Conservation (phyloP, 2,329 filamentous ascomycete species). For the Myriosclerotinia curreyana region DNA sequence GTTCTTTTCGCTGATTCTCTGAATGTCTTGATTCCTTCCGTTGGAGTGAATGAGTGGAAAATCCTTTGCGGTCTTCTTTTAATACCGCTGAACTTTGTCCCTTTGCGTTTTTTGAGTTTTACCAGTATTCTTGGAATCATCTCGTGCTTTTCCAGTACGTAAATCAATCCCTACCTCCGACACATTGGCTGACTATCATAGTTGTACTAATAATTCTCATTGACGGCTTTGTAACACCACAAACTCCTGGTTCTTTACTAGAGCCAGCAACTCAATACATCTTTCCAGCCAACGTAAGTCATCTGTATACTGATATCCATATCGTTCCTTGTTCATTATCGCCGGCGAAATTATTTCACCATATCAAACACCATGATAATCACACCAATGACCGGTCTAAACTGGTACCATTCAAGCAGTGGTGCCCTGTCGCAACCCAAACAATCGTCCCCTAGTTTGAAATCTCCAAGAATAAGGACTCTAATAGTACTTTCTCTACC, state of each 20-base stretch:
- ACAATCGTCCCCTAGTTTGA: neutral
- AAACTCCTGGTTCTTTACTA: conserved; percentile 76
- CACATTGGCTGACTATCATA: conserved; percentile 40
- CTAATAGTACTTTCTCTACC: neutral
- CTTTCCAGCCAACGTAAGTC: conserved; percentile 64
- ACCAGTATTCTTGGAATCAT: conserved; percentile 92
- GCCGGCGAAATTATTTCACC: neutral
- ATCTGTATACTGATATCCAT: neutral
- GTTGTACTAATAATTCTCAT: conserved; percentile 80
- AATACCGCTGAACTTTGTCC: conserved; percentile 79
- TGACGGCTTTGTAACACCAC: conserved; percentile 81
- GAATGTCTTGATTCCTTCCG: conserved; percentile 69
- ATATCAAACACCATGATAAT: neutral
- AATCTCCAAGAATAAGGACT: neutral
- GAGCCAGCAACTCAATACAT: conserved; percentile 77
- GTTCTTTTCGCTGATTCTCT: conserved; percentile 94
- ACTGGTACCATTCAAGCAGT: neutral
- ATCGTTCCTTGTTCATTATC: neutral
- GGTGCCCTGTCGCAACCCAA: too few relatives aligned
- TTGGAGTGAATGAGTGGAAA: conserved; percentile 75
- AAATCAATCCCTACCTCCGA: neutral
- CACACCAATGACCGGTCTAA: neutral
- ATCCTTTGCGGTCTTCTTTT: conserved; percentile 75
- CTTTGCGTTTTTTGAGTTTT: conserved; percentile 79
- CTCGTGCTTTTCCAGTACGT: conserved; percentile 81